A percentile compares a stretch with the other conserved stretches of the same genome.
These are phyloP conservation scores for Monosporascus sp. DNA, from an alignment of 2,329 filamentous ascomycete species.

Conservation along the genomic window DNA sequence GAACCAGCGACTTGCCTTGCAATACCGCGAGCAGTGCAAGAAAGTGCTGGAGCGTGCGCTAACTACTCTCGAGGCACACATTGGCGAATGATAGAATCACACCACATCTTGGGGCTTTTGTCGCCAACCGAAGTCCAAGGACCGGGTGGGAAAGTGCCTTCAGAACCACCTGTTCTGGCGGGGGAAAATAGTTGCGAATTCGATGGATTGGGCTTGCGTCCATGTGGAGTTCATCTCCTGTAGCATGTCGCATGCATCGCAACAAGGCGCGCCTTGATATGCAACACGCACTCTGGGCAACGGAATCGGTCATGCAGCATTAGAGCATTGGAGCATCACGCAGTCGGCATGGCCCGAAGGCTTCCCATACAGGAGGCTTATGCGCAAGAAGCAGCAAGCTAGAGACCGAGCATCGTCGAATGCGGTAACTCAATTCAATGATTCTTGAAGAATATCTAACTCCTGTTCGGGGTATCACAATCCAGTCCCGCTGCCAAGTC, in stretches of 20 bases:
- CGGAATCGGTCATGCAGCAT: background rate
- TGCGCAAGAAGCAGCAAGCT: background rate
- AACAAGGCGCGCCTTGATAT: background rate
- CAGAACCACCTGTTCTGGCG: too few relatives aligned
- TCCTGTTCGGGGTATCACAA: conserved; percentile 21
- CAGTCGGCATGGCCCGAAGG: background rate
- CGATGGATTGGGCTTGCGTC: background rate
- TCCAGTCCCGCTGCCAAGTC: conserved; percentile 14
- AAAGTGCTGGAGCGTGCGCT: conserved; percentile 42
- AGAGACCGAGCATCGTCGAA: background rate
- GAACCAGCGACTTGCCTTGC: conserved; percentile 43
- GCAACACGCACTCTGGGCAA: background rate
- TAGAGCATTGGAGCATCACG: background rate
- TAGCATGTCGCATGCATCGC: background rate
- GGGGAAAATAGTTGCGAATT: too few relatives aligned
- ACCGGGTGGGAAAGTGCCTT: background rate
- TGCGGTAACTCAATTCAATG: conserved; percentile 1
- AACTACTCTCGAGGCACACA: conserved; percentile 14
- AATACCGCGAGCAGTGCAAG: conserved; percentile 45
- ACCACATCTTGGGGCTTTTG: background rate
- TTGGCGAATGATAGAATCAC: conserved; percentile 2
- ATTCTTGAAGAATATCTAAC: conserved; percentile 16
- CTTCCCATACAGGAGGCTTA: background rate
- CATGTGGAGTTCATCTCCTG: background rate
- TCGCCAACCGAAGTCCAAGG: background rate